Evolutionary conservation across 2,329 filamentous ascomycete genomes (phyloP).

Genomic region (Fusarium duplospermum): DNA sequence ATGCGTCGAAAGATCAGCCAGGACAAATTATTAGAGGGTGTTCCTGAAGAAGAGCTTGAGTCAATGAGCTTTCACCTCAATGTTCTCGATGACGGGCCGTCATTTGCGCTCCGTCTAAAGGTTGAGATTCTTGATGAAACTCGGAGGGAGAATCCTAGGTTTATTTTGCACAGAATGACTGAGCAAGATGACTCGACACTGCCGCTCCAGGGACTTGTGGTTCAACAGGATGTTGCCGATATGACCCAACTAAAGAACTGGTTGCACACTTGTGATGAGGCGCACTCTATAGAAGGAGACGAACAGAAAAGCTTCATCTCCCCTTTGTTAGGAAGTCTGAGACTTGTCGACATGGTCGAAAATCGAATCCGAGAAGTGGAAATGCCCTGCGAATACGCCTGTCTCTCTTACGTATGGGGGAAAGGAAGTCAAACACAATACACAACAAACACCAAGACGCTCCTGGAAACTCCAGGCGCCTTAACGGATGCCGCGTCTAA

Average conservation of each 20-base stretch:
- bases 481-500: neutral
- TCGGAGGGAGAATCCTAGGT: neutral
- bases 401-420: slow-evolving; percentile 26
- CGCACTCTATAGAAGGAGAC: neutral
- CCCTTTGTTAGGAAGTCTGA: neutral
- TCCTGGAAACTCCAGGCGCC: neutral
- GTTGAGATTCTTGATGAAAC: slow-evolving; percentile 3
- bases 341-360: slow-evolving; percentile 5
- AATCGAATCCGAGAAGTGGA: slow-evolving; percentile 9
- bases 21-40: neutral
- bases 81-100: neutral
- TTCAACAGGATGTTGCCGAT: neutral
- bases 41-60: neutral
- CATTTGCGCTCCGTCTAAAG: slow-evolving; percentile 6
- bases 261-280: neutral
- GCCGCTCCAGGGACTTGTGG: slow-evolving; percentile 5
- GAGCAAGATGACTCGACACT: neutral
- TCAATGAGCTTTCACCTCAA: slow-evolving; percentile 1
- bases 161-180: neutral
- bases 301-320: neutral
- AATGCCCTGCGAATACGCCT: slow-evolving; percentile 9
- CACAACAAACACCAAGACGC: slow-evolving; percentile 7
- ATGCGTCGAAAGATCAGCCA: neutral
- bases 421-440: slow-evolving; percentile 23
- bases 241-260: neutral